Conservation (phyloP, 805 yeast genomes). For the Starmerella bacillaris region DNA sequence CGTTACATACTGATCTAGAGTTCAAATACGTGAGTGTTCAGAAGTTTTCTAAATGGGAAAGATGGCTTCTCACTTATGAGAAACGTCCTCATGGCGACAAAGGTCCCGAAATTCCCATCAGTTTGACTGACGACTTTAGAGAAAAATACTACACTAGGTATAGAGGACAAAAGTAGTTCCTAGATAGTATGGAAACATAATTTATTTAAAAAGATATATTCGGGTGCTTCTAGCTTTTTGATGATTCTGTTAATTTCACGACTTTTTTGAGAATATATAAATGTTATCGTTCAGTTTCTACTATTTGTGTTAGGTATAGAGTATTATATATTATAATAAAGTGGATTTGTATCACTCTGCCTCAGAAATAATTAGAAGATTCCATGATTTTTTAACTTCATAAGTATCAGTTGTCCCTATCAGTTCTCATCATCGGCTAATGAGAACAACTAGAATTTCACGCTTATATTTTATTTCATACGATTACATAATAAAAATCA, state of each 20-base stretch:
- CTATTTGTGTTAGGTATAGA: no score
- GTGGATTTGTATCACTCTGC: constrained; percentile 3
- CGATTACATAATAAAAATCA: no score
- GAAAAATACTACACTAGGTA: constrained; percentile 62
- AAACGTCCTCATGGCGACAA: constrained; percentile 29
- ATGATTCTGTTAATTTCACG: not conserved
- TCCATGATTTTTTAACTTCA: constrained; percentile 17
- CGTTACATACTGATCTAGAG: constrained; percentile 58
- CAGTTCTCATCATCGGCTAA: constrained; percentile 20
- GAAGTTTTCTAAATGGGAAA: constrained; percentile 82
- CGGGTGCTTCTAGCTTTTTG: not conserved
- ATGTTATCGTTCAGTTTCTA: no score
- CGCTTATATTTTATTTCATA: no score
- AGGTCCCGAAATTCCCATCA: constrained; percentile 33
- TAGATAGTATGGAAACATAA: not conserved
- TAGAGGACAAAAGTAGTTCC: constrained; percentile 3
- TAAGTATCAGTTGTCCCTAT: constrained; percentile 24
- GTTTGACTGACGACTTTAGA: constrained; percentile 41
- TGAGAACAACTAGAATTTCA: constrained; percentile 5
- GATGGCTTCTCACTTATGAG: constrained; percentile 66
- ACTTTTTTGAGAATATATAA: not conserved
- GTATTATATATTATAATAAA: no score
- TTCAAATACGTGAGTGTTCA: constrained; percentile 63
- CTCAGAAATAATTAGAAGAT: constrained; percentile 21
- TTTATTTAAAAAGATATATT: not conserved